Evolutionary conservation across 305 asterid genomes (phyloP).

Genomic region (Rubia occidens): DNA sequence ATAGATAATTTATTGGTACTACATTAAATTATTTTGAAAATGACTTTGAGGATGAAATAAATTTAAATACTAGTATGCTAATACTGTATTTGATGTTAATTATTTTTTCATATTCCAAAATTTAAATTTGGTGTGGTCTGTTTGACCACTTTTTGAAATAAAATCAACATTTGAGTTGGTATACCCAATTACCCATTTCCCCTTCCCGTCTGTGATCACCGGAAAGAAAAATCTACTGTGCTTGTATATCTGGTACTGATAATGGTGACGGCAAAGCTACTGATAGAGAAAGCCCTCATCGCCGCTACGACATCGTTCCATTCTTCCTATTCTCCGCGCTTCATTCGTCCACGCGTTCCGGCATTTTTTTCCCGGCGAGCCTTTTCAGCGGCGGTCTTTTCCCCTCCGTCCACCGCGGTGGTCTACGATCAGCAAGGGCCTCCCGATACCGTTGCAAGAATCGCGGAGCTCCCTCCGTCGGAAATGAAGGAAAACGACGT

Average conservation of each 20-base stretch:
- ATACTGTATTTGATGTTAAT: too few species aligned
- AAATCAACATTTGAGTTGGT: neutral
- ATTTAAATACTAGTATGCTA: too few species aligned
- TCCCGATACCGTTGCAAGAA: conserved; percentile 62
- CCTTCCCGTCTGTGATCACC: neutral
- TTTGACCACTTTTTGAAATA: neutral
- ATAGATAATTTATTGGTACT: too few species aligned
- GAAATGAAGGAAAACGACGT: conserved; percentile 64
- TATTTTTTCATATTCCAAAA: neutral
- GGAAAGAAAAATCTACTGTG: neutral
- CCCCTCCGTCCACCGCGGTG: conserved; percentile 85
- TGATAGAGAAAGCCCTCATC: conserved; percentile 21
- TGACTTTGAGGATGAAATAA: too few species aligned
- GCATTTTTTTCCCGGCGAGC: conserved; percentile 30
- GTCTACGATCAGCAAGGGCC: conserved; percentile 83
- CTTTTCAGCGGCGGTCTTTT: conserved; percentile 45
- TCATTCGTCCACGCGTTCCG: conserved; percentile 16
- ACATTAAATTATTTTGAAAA: too few species aligned
- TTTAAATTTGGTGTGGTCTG: neutral
- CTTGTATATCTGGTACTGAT: neutral
- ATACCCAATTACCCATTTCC: neutral
- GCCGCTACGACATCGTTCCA: conserved; percentile 18
- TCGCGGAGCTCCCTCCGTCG: conserved; percentile 56
- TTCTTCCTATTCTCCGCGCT: conserved; percentile 15
- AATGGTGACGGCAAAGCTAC: conserved; percentile 36